Evolutionary conservation across 208 protist species (phyloP), one percentile per base, ranked within the genome.

Genomic region (Lotmaria passim): DNA sequence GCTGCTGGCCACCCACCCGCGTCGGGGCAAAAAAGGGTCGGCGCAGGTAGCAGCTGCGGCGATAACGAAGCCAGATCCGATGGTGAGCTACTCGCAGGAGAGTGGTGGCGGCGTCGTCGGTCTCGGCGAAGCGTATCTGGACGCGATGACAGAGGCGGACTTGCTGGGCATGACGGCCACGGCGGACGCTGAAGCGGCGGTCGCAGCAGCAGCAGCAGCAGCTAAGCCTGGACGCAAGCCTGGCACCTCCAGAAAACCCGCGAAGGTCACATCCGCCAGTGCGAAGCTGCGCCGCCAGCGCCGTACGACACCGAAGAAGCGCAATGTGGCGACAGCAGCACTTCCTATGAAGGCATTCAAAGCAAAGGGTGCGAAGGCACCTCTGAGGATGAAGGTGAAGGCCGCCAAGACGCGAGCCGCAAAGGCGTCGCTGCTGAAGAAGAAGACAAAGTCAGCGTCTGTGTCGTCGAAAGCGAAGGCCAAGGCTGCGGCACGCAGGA

Each of bases 111-210:
- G 51, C 55, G n/a, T n/a, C n/a, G n/a, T n/a, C n/a, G n/a, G n/a
- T n/a, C 12, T 24, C 17, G 14, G 43, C 3, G 56, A 34, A 38
- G 69, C 31, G 15, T 47, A 61, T 17, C 21, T 63, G 62, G 43
- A 19, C 24, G 59, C 38, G 38, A 30, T 47, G 51, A 44, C 30
- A 19, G 68, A 72, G 21, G 69, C 41, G 3, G 71, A 77, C 21
- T 56, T 81, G 48, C 41, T 81, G 47, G 64, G 72, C 24, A 70
- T 81, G 69, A 30, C 71, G 10, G 76, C 76, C 53, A 77, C 76
- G 11, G 76, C 76, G 5, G 76, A 81, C 47, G 76, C 76, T 7
- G 69, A 76, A 19, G 76, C 64, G 24, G 75, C 69, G 7, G 38
- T 58, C 2, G 69, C 71, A 4, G 47, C 64, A 17, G 69, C 61